phyloP scores from a whole-genome alignment of 352 stramenopile genomes.

The Phytophthora pini region DNA sequence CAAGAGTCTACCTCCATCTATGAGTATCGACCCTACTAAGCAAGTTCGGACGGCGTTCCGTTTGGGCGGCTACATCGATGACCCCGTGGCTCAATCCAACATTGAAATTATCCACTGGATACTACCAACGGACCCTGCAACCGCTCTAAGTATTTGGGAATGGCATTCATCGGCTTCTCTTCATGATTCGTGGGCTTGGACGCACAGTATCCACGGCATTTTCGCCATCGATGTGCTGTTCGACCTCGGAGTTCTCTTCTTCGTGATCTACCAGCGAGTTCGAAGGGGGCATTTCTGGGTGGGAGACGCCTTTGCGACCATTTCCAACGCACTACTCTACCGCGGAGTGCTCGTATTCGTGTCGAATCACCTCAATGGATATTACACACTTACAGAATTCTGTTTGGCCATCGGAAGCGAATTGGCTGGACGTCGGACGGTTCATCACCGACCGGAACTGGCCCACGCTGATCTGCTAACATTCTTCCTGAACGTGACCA shows the following conservation, averaged over 20 bases:
- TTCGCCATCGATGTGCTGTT: conserved; percentile 43
- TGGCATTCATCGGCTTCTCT: conserved; percentile 31
- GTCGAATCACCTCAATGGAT: conserved; percentile 46
- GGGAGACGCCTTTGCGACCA: conserved; percentile 47
- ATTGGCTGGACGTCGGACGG: background rate
- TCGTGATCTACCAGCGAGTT: conserved; percentile 42
- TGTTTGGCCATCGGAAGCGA: conserved; percentile 27
- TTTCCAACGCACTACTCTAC: conserved; percentile 40
- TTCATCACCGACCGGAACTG: conserved; percentile 28
- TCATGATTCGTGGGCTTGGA: conserved; percentile 56
- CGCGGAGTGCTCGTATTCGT: conserved; percentile 37
- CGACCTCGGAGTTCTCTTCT: conserved; percentile 37
- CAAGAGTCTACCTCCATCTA: conserved; percentile 9
- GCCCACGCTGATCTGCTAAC: conserved; percentile 37
- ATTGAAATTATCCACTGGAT: conserved; percentile 38
- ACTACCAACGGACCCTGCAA: conserved; percentile 22
- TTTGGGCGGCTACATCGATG: conserved; percentile 40
- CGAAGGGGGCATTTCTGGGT: conserved; percentile 44
- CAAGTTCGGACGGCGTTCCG: conserved; percentile 35
- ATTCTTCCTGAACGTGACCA: conserved; percentile 35
- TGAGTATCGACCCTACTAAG: conserved; percentile 17
- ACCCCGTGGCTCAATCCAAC: conserved; percentile 46
- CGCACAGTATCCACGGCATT: conserved; percentile 43
- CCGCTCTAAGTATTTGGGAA: conserved; percentile 25
- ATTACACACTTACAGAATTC: conserved; percentile 49